Evolutionary conservation across 257 asterid species (phyloP).

Genomic region (Plantago major): DNA sequence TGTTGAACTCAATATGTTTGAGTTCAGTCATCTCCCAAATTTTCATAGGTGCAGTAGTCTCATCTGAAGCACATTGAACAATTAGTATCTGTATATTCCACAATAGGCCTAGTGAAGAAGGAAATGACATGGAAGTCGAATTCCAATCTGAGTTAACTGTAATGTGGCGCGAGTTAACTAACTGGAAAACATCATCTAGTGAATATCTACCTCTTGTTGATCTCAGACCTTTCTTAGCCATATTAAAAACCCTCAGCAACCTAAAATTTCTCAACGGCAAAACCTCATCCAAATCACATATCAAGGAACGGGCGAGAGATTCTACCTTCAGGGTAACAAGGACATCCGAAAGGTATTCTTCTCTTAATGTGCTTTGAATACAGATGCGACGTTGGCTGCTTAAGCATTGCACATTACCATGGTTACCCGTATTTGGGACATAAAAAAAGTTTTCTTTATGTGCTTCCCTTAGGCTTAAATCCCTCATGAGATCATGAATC

Average conservation of each 20-base stretch:
- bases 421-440: neutral
- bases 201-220: neutral
- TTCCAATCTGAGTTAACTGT: neutral
- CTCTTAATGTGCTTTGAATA: neutral
- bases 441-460: neutral
- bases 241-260: neutral
- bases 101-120: neutral
- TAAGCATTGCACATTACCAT: neutral
- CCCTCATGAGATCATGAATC: conserved; percentile 11
- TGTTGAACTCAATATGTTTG: neutral
- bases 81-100: conserved; percentile 10
- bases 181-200: neutral
- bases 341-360: neutral
- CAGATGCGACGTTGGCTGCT: conserved; percentile 1
- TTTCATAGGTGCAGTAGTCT: neutral
- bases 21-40: conserved; percentile 5
- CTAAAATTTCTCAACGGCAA: neutral
- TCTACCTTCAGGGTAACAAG: neutral
- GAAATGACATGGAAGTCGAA: neutral
- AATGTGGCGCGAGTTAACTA: conserved; percentile 1
- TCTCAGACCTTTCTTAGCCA: neutral
- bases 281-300: neutral
- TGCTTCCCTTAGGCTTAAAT: conserved; percentile 8
- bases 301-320: conserved; percentile 1
- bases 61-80: neutral